Base-by-base conservation (phyloP, 2,329 filamentous ascomycete genomes). In the Epicoccum nigrum region DNA sequence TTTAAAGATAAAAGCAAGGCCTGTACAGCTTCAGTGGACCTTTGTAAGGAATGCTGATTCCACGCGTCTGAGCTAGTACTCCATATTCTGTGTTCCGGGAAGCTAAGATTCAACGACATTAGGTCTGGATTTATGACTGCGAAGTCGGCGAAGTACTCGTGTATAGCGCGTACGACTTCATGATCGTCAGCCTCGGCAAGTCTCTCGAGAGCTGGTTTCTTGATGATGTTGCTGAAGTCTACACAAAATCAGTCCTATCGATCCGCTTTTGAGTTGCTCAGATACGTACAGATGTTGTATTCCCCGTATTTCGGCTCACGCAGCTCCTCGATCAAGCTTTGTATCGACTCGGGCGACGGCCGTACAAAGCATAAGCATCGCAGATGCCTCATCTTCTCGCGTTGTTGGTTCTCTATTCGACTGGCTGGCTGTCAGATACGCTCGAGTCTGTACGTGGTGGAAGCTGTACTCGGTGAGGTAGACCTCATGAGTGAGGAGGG, bases 321-420 rank as follows among this genome's bases (percentile, higher is more conserved):
- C 48, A 99, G 82, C 77, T 99, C 94, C 68, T 99, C 94, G 62
- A 99, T 93, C 45, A 99, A 83, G 56, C 89, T 85, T 70, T 99
- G 92, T 68, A 97, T 92, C 4, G 93, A 95, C 62, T 95, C 91
- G 11, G 93, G 83, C 0, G 93, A 96, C 7, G 94, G 94, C 32
- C 95, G 87, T 39, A 99, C 84, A 63, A 99, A 93, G 71, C 92
- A 97, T 21, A 97, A 78, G 73, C 94, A 99, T 44, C 92, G 86
- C 44, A 99, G 81, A 78, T 99, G 94, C 56, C 94, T 88, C 94
- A 99, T 97, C 81, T 96, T 97, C 77, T 99, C 95, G 39, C 94
- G 85, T 57, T 86, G 86, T 52, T 84, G 79, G 64, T 97, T 97
- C 71, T 97, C 94, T 50, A 99, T 79, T 53, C 94, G 91, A 75